A percentile compares a stretch with the other conserved stretches of the same genome.
phyloP scores from a whole-genome alignment of 805 yeast genomes.

The Candida mattraensis region DNA sequence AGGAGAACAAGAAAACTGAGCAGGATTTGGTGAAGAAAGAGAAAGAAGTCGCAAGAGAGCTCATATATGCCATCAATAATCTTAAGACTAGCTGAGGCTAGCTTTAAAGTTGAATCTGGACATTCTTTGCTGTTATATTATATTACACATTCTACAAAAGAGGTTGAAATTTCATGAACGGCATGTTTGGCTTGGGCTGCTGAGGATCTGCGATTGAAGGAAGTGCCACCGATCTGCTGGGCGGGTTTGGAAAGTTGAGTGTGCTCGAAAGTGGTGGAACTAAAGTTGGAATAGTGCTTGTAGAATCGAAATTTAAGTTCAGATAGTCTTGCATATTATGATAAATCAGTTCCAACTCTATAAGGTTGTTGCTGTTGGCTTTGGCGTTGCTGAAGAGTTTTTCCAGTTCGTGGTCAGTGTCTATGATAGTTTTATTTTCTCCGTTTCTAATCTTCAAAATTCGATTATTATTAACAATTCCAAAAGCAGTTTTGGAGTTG shows the following conservation, averaged over 20 bases:
- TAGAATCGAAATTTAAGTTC: conserved; percentile 28
- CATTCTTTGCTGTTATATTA: neutral
- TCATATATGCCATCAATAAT: conserved; percentile 22
- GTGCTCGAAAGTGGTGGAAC: conserved; percentile 10
- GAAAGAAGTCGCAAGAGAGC: conserved; percentile 29
- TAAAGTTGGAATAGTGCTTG: conserved; percentile 12
- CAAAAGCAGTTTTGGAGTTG: conserved; percentile 73
- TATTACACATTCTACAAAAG: conserved; percentile 18
- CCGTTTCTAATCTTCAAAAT: conserved; percentile 38
- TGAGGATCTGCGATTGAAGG: conserved; percentile 2
- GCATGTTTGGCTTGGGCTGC: conserved; percentile 13
- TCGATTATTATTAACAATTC: conserved; percentile 40
- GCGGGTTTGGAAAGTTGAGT: conserved; percentile 9
- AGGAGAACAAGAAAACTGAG: conserved; percentile 11
- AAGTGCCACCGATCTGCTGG: neutral
- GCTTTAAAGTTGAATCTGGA: too few species aligned
- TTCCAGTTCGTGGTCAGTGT: conserved; percentile 48
- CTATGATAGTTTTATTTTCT: conserved; percentile 33
- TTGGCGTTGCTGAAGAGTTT: conserved; percentile 36
- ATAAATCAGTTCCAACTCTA: conserved; percentile 41
- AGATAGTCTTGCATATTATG: conserved; percentile 30
- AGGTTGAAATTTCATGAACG: conserved; percentile 33
- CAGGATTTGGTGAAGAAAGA: conserved; percentile 17
- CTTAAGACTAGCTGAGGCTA: too few species aligned
- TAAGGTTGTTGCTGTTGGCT: conserved; percentile 28